Conservation (phyloP, 1,284 basidiomycete species). For the Phaffia rhodozyma region DNA sequence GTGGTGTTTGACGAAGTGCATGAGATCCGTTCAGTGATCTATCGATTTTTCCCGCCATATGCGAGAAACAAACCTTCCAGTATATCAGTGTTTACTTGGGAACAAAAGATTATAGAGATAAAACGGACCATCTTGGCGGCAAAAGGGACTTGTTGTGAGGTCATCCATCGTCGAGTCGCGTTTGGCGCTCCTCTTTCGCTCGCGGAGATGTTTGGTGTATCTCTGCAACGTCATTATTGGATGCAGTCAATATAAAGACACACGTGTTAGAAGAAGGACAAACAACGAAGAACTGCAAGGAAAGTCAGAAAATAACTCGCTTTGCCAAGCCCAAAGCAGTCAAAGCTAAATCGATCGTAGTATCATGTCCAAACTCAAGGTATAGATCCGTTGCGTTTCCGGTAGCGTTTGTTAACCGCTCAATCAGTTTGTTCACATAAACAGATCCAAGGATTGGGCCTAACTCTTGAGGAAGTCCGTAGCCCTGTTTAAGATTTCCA, state of each 20-base stretch:
- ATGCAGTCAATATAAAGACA: background rate
- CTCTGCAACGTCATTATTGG: slow-evolving; percentile 24
- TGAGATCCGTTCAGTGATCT: slow-evolving; percentile 40
- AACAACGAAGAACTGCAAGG: background rate
- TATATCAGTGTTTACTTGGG: no score
- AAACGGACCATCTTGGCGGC: slow-evolving; percentile 34
- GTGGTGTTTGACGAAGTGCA: slow-evolving; percentile 30
- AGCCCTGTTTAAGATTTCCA: slow-evolving; percentile 23
- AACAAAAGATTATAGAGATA: background rate
- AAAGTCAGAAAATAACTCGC: slow-evolving; percentile 22
- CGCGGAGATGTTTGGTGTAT: slow-evolving; percentile 31
- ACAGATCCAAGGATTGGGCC: slow-evolving; percentile 40
- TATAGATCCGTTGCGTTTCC: slow-evolving; percentile 30
- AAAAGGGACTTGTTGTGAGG: slow-evolving; percentile 40
- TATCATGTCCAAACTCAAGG: slow-evolving; percentile 44
- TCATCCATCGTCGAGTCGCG: slow-evolving; percentile 36
- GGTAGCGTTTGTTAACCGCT: slow-evolving; percentile 38
- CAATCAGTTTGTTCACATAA: slow-evolving; percentile 39
- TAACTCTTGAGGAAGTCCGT: slow-evolving; percentile 36
- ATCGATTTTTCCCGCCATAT: no score
- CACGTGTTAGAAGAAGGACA: background rate
- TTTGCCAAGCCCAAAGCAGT: slow-evolving; percentile 39
- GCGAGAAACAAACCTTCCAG: no score
- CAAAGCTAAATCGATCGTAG: slow-evolving; percentile 40
- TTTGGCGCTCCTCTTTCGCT: slow-evolving; percentile 27